Percentiles rank a stretch among this genome's conserved stretches.
These are phyloP conservation scores for Cucurbita argyrosperma DNA, from an alignment of 306 rosid genomes.

Conservation along the genomic window DNA sequence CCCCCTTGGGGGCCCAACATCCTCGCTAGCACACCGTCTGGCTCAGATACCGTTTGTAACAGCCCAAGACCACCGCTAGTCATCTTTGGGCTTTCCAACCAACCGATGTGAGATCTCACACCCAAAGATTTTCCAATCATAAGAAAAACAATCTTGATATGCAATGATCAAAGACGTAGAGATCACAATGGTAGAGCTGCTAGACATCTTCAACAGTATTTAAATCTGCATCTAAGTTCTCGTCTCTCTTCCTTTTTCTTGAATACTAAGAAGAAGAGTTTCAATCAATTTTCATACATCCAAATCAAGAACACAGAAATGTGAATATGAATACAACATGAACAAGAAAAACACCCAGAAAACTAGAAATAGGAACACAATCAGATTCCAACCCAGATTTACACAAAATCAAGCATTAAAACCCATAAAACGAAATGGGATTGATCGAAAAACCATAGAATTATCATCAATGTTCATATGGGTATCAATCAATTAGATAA, in stretches of 20 bases:
- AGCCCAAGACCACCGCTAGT: too few relatives aligned
- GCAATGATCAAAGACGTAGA: too few relatives aligned
- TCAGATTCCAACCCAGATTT: neutral
- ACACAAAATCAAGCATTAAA: neutral
- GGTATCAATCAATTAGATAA: neutral
- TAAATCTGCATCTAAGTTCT: neutral
- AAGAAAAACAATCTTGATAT: neutral
- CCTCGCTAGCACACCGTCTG: too few relatives aligned
- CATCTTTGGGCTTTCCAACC: too few relatives aligned
- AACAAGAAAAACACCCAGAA: neutral
- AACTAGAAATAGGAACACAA: neutral
- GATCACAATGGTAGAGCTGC: too few relatives aligned
- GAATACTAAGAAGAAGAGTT: neutral
- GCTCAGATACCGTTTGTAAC: too few relatives aligned
- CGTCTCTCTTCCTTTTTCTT: neutral
- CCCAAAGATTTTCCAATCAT: neutral
- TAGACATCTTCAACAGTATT: neutral
- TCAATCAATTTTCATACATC: neutral
- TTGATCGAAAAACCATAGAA: neutral
- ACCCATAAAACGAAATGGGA: neutral
- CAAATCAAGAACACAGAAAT: neutral
- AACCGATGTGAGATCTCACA: too few relatives aligned
- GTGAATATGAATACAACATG: neutral
- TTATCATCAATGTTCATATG: neutral
- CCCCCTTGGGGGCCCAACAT: too few relatives aligned